These are phyloP conservation scores for Talaromyces marneffei DNA, from an alignment of 2,329 filamentous ascomycete species.

Conservation along the genomic window DNA sequence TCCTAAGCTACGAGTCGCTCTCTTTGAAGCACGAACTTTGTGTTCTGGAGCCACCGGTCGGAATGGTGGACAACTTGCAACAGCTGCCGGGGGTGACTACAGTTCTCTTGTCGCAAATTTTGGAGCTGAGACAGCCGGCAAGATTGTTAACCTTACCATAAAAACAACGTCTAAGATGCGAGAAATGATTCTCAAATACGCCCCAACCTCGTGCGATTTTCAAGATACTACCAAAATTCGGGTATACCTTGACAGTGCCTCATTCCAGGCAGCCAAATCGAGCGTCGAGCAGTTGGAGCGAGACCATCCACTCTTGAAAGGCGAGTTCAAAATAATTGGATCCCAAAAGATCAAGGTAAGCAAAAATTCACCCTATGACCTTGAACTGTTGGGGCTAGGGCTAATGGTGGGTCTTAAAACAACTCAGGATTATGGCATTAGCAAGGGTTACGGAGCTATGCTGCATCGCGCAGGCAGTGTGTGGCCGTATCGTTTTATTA, in stretches of 20 bases:
- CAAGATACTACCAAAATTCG: too few species aligned
- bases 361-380: too few species aligned
- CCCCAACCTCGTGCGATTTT: too few species aligned
- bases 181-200: too few species aligned
- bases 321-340: too few species aligned
- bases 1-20: constrained; percentile 16
- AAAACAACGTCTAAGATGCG: too few species aligned
- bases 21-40: constrained; percentile 22
- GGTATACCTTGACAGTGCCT: too few species aligned
- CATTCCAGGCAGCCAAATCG: too few species aligned
- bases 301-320: too few species aligned
- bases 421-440: not conserved
- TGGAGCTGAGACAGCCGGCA: not conserved
- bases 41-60: constrained; percentile 24
- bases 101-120: not conserved
- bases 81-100: not conserved
- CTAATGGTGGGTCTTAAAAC: not conserved
- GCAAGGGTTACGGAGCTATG: not conserved
- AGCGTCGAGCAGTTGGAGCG: too few species aligned
- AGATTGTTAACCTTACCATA: not conserved
- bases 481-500: constrained; percentile 24
- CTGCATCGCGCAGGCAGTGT: constrained; percentile 10
- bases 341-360: too few species aligned
- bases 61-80: too few species aligned
- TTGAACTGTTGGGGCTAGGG: not conserved